phyloP scores from a whole-genome alignment of 164 flowering plant genomes.

The Vitis cinerea region DNA sequence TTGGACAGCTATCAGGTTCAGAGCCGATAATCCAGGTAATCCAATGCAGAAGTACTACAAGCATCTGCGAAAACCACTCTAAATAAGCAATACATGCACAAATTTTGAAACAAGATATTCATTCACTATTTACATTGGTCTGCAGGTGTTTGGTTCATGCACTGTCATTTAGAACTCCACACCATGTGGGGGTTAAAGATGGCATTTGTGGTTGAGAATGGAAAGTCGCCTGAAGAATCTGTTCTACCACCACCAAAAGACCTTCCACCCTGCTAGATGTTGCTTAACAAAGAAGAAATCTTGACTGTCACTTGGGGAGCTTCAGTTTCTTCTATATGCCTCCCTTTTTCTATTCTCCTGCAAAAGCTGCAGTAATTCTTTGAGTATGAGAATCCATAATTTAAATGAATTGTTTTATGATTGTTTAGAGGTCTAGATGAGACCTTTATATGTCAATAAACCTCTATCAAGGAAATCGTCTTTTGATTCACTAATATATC shows the following conservation, averaged over 20 bases:
- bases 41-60: neutral
- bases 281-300: neutral
- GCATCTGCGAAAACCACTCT: neutral
- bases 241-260: constrained; percentile 21
- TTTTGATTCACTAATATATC: no score
- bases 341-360: neutral
- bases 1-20: neutral
- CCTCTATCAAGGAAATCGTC: no score
- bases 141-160: constrained; percentile 21
- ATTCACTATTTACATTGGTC: neutral
- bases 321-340: neutral
- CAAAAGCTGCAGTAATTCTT: neutral
- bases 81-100: neutral
- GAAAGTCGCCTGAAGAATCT: constrained; percentile 11
- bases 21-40: neutral
- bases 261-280: constrained; percentile 11
- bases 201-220: constrained; percentile 24
- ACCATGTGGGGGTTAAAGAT: constrained; percentile 23
- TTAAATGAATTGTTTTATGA: neutral
- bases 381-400: neutral
- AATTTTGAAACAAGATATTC: neutral
- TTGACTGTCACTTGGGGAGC: neutral
- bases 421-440: neutral
- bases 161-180: constrained; percentile 21
- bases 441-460: neutral